Conservation (phyloP, 805 yeast genomes). For the Lachancea nothofagi region DNA sequence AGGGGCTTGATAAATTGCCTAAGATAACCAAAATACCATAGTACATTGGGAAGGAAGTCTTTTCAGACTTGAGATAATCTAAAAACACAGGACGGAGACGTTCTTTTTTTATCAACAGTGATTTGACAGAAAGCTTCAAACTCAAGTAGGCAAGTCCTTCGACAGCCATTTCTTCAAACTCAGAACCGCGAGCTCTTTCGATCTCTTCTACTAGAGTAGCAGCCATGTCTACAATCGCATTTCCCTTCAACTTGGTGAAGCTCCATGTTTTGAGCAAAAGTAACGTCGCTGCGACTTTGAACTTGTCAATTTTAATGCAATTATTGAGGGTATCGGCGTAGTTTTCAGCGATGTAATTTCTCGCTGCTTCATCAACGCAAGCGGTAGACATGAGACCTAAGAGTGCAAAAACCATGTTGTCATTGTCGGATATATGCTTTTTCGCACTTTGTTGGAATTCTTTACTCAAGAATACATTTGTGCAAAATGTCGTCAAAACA, state of each 20-base stretch:
- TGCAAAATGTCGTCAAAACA: conserved; percentile 25
- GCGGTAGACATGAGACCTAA: conserved; percentile 39
- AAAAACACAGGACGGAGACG: conserved; percentile 31
- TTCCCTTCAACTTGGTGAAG: conserved; percentile 35
- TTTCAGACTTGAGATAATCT: conserved; percentile 18
- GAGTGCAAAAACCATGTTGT: conserved; percentile 23
- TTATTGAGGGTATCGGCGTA: conserved; percentile 39
- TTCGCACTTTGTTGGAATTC: conserved; percentile 26
- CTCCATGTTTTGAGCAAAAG: conserved; percentile 56
- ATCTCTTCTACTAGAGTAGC: conserved; percentile 24
- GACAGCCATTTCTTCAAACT: conserved; percentile 20
- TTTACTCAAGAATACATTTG: conserved; percentile 27
- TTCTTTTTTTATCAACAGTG: conserved; percentile 35
- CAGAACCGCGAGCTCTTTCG: conserved; percentile 4
- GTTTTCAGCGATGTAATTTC: conserved; percentile 42
- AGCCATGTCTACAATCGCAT: conserved; percentile 31
- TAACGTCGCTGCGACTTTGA: conserved; percentile 37
- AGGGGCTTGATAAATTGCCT: conserved; percentile 31
- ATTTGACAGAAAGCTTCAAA: conserved; percentile 37
- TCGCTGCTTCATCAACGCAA: conserved; percentile 46
- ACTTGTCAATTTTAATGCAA: conserved; percentile 29
- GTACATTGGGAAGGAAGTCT: conserved; percentile 13
- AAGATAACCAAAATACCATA: conserved; percentile 34
- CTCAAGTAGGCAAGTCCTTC: conserved; percentile 51
- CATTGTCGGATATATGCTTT: conserved; percentile 17